Base-by-base conservation (phyloP, 1,284 basidiomycete species). In the Apiotrichum mycotoxinovorans region DNA sequence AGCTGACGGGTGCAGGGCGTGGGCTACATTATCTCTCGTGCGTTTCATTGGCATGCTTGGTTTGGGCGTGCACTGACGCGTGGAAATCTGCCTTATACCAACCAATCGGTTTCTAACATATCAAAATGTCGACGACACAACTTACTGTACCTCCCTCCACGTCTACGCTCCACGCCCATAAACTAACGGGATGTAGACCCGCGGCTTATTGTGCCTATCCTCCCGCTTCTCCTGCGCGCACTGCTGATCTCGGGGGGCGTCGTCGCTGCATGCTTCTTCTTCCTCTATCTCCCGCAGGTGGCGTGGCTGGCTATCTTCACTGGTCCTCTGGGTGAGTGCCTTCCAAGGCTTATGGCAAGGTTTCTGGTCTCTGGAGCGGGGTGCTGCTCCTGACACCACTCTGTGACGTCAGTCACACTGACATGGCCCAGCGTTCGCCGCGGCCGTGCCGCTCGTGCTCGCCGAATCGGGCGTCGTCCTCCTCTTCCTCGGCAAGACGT, bases 211-310 rank as follows among this genome's bases (percentile, higher is more conserved):
- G 63, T 65, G 23, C 76, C 78, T 7, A 68, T 80, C 26, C 52
- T 77, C 17, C 76, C 78, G 3, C 62, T 73, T 17, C 59, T 80
- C 14, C 42, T 76, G 56, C 71, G 72, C 47, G 72, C 72, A 1
- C 57, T 72, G 5, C 50, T 67, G n/a, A 57, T 77, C 48, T 72
- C 69, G 11, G 73, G 79, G 25, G 73, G 57, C 12, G 70, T 77
- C 30, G 77, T 85, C 54, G 72, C 69, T 18, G 76, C 71, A 20
- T 76, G 87, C 65, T 84, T 85, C 70, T 72, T 82, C 65, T 82
- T 87, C 73, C 83, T 85, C 41, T 88, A 85, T 72, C 68, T 87
- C 17, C 87, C 86, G 1, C 85, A 87, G 70, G 83, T 85, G 38
- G 84, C 84, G 30, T 74, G 87, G 55, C 82, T 87, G 38, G 81